phyloP scores from a whole-genome alignment of 176 grass and related monocot genomes.

The Themeda triandra region DNA sequence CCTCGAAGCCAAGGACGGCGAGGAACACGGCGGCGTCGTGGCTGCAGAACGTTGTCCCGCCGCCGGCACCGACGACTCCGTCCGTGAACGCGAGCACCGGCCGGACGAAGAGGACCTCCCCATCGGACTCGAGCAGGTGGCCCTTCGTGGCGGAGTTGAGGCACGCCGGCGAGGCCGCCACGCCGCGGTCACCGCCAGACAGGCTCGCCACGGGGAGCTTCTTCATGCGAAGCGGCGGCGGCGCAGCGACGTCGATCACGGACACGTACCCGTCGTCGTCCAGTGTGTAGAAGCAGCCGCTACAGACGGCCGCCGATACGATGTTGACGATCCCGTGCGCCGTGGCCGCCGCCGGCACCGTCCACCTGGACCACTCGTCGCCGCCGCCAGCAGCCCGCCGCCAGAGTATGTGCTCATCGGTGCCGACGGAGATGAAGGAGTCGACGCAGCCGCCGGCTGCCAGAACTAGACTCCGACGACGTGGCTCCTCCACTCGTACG shows the following conservation, averaged over 20 bases:
- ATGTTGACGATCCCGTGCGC: neutral
- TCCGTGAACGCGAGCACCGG: neutral
- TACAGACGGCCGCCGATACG: neutral
- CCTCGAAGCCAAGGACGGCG: neutral
- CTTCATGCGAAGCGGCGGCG: neutral
- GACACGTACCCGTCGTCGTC: neutral
- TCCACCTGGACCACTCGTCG: neutral
- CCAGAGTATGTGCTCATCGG: neutral
- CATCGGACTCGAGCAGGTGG: neutral
- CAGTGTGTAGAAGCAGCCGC: neutral
- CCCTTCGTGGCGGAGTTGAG: neutral
- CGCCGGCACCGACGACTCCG: neutral
- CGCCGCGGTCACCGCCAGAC: neutral
- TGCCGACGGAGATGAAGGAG: neutral
- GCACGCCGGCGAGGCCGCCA: neutral
- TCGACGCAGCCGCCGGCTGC: neutral
- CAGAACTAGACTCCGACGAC: neutral
- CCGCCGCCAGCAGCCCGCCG: neutral
- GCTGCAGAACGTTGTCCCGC: neutral
- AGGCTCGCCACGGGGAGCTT: neutral
- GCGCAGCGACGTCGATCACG: neutral
- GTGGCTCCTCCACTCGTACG: neutral
- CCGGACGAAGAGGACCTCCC: slow-evolving; percentile 18
- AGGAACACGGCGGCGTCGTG: neutral
- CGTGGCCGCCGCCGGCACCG: neutral